Conservation (phyloP, 768 basidiomycete genomes). For the Phaeolepiota aurea region DNA sequence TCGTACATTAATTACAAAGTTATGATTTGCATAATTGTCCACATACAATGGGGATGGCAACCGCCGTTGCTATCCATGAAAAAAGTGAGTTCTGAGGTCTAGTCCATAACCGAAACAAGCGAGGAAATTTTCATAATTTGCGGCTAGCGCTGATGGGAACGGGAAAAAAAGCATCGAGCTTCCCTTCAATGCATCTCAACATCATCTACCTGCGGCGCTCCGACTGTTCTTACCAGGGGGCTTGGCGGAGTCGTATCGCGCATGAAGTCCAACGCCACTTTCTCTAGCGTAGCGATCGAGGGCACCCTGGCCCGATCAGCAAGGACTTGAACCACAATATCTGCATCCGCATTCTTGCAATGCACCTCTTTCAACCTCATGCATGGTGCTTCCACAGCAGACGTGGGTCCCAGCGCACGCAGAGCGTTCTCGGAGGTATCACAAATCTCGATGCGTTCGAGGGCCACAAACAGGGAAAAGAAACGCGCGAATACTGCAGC, state of each 20-base stretch:
- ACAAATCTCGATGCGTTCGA: neutral
- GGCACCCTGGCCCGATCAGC: slow-evolving; percentile 7
- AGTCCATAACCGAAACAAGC: too few relatives aligned
- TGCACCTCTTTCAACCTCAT: slow-evolving; percentile 15
- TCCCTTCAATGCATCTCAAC: too few relatives aligned
- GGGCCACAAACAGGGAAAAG: neutral
- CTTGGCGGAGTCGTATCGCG: slow-evolving; percentile 4
- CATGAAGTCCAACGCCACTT: slow-evolving; percentile 11
- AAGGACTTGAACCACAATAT: slow-evolving; percentile 12
- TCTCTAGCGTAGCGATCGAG: slow-evolving; percentile 7
- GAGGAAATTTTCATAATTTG: too few relatives aligned
- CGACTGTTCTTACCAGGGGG: neutral
- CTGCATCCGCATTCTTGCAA: slow-evolving; percentile 18
- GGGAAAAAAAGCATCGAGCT: too few relatives aligned
- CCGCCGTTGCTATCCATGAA: too few relatives aligned
- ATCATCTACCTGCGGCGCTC: neutral
- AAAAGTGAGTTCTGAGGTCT: too few relatives aligned
- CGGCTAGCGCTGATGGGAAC: too few relatives aligned
- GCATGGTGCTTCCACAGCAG: slow-evolving; percentile 5
- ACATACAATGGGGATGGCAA: too few relatives aligned
- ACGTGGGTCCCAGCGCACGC: neutral
- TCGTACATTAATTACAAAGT: too few relatives aligned
- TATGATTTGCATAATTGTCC: too few relatives aligned
- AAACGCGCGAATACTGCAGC: neutral
- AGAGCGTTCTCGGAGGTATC: neutral